phyloP scores from a whole-genome alignment of 306 rosid species.

The Sindora glabra region DNA sequence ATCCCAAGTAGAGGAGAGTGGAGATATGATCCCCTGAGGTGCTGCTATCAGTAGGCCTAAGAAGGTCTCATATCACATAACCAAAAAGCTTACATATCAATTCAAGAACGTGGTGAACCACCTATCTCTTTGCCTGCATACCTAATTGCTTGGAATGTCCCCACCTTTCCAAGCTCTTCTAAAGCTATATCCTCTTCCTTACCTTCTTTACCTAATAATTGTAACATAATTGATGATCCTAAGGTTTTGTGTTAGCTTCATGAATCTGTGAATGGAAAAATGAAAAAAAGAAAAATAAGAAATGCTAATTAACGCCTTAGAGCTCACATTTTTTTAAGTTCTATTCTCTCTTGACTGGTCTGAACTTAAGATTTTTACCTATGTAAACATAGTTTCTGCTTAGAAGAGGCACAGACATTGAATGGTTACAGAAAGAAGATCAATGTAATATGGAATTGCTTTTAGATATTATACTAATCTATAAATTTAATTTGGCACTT shows the following conservation, averaged over 20 bases:
- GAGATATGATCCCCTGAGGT: conserved; percentile 28
- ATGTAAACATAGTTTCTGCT: background rate
- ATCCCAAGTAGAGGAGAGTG: conserved; percentile 18
- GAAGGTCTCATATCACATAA: conserved; percentile 50
- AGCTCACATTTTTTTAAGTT: too few relatives aligned
- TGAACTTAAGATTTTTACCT: background rate
- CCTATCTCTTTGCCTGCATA: conserved; percentile 26
- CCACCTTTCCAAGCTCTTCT: conserved; percentile 32
- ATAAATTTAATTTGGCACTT: conserved; percentile 34
- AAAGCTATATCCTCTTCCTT: conserved; percentile 31
- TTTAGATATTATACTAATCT: conserved; percentile 26
- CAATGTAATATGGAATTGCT: conserved; percentile 11
- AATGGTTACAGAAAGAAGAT: too few relatives aligned
- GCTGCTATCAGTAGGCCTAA: conserved; percentile 50
- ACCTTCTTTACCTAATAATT: conserved; percentile 34
- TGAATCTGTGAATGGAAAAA: too few relatives aligned
- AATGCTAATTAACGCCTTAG: too few relatives aligned
- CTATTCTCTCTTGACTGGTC: conserved; percentile 3
- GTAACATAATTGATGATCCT: conserved; percentile 29
- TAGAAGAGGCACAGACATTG: too few relatives aligned
- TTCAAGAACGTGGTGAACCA: conserved; percentile 50
- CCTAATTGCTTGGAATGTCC: conserved; percentile 40
- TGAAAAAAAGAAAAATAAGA: too few relatives aligned
- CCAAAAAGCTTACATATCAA: conserved; percentile 34
- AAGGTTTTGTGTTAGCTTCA: too few relatives aligned